A percentile compares a stretch with the other conserved stretches of the same genome.
Evolutionary conservation across 306 rosid genomes (phyloP).

Genomic region (Neltuma alba): DNA sequence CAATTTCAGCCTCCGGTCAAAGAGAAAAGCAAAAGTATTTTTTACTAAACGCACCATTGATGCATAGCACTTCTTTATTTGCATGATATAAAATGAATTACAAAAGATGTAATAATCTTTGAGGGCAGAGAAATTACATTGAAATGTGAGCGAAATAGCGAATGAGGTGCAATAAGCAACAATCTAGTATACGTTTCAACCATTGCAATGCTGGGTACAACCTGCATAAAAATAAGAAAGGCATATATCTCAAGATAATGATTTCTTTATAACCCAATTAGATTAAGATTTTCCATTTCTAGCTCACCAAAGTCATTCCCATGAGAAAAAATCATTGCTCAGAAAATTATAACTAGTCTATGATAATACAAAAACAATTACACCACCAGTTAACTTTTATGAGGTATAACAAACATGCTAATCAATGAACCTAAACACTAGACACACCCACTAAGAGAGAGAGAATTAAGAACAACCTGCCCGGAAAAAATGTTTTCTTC

Average conservation of each 20-base stretch:
- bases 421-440: slow-evolving; percentile 6
- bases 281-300: slow-evolving; percentile 20
- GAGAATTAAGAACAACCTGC: slow-evolving; percentile 53
- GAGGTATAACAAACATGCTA: slow-evolving; percentile 10
- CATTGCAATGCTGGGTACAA: slow-evolving; percentile 93
- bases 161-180: slow-evolving; percentile 87
- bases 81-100: slow-evolving; percentile 19
- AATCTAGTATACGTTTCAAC: slow-evolving; percentile 90
- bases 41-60: slow-evolving; percentile 16
- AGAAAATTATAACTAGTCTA: slow-evolving; percentile 10
- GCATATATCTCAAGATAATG: slow-evolving; percentile 5
- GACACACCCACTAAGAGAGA: background rate
- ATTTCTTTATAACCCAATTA: slow-evolving; percentile 28
- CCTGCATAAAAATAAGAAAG: slow-evolving; percentile 57
- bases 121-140: slow-evolving; percentile 55
- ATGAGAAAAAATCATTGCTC: slow-evolving; percentile 20
- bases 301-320: slow-evolving; percentile 23
- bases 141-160: slow-evolving; percentile 92
- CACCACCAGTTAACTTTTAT: background rate
- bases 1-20: slow-evolving; percentile 29
- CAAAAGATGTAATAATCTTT: slow-evolving; percentile 11
- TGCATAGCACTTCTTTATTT: slow-evolving; percentile 1
- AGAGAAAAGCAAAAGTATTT: slow-evolving; percentile 27
- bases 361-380: slow-evolving; percentile 22
- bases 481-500: slow-evolving; percentile 86